Base-by-base conservation (phyloP, 345 rosid species). In the Rhodomyrtus tomentosa region DNA sequence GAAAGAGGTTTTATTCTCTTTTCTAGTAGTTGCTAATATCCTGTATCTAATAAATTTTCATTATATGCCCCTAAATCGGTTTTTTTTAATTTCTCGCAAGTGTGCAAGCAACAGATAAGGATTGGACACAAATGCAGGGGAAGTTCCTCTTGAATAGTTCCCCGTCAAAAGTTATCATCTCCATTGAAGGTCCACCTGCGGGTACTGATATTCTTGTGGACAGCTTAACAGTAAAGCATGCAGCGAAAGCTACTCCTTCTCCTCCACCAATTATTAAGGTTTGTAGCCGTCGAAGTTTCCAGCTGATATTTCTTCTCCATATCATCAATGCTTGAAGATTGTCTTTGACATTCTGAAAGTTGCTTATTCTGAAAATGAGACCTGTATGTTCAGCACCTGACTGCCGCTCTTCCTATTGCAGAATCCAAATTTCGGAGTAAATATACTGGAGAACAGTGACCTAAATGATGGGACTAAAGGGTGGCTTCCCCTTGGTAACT, bases 401-500 rank as follows among this genome's bases (percentile, higher is more conserved):
- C 79, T 68, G 10, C 45, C 10, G 45, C 45, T 62, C 74, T 56
- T 56, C 62, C 4, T 45, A 86, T 82, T 81, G 87, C 89, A 97
- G 99, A 89, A 91, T 88, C 93, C 94, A 83, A 92, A 89, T 53
- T 93, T 89, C 80, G 99, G 98, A 85, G 89, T 91, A 81, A 97
- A 95, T 85, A 91, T 95, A 84, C 88, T 97, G 72, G 87, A 90
- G 45, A 97, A 97, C 85, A 93, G 96, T 88, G 89, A 92, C 88
- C 92, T 95, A 73, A 87, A 80, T 55, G 88, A 91, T 55, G 93
- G 92, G 56, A 94, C 92, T 74, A 90, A 89, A 82, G 93, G 94
- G 45, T 97, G 99, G 99, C 95, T 94, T 89, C 93, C 96, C 62
- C 95, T 97, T 52, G 99, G 99, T 59, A 87, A 89, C 90, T 97